Percentiles rank a stretch among this genome's conserved stretches.
Conservation (phyloP, 352 stramenopile species). For the Phytophthora sp. region DNA sequence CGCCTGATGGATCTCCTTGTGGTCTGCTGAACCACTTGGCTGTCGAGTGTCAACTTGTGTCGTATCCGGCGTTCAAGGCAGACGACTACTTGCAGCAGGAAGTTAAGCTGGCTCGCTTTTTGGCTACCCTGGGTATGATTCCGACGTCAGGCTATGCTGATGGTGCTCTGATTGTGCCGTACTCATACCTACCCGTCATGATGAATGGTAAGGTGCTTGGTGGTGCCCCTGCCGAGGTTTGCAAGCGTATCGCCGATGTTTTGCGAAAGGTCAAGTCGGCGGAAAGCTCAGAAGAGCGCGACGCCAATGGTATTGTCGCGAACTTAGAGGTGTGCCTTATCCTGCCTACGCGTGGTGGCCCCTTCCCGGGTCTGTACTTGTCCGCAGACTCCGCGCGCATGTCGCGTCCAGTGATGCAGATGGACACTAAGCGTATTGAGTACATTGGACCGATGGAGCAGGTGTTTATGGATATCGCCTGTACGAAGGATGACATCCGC, state of each 20-base stretch:
- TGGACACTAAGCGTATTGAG: conserved; percentile 93
- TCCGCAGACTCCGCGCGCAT: conserved; percentile 96
- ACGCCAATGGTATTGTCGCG: conserved; percentile 70
- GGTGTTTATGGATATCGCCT: conserved; percentile 98
- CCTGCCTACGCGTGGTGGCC: conserved; percentile 81
- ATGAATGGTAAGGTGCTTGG: conserved; percentile 97
- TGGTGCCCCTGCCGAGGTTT: conserved; percentile 84
- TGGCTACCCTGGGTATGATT: conserved; percentile 85
- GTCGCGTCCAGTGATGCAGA: conserved; percentile 92
- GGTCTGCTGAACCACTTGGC: conserved; percentile 99
- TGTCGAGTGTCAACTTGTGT: conserved; percentile 91
- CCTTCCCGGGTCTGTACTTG: conserved; percentile 98
- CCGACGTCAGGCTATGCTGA: conserved; percentile 81
- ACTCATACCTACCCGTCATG: conserved; percentile 95
- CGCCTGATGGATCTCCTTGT: conserved; percentile 99
- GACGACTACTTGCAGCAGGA: conserved; percentile 80
- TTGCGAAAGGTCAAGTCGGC: conserved; percentile 80
- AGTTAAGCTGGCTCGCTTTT: conserved; percentile 77
- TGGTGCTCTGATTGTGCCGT: conserved; percentile 83
- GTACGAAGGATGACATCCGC: conserved; percentile 95
- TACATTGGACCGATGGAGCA: conserved; percentile 98
- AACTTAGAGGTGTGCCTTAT: conserved; percentile 88
- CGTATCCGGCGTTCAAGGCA: conserved; percentile 70
- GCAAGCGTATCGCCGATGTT: conserved; percentile 80
- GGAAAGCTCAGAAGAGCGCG: conserved; percentile 54